Evolutionary conservation across 2,329 filamentous ascomycete genomes (phyloP).

Genomic region (Fusarium camptoceras): DNA sequence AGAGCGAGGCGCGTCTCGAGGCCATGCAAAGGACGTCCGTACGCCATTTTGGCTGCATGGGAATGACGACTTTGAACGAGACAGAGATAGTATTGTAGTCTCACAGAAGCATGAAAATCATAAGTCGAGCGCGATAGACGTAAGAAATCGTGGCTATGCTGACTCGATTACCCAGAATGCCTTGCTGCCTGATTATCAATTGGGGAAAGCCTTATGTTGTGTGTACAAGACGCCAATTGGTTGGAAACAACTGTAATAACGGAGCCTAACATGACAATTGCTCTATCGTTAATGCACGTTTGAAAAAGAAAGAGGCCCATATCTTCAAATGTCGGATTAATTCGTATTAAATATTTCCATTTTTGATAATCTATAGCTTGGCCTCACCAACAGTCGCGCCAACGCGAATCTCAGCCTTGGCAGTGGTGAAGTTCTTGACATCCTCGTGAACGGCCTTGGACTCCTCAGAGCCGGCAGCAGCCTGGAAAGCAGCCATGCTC

Average conservation of each 20-base stretch:
- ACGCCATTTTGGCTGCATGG: background rate
- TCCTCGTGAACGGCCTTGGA: slow-evolving; percentile 5
- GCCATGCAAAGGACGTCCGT: background rate
- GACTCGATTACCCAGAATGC: background rate
- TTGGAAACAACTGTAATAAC: fast-evolving
- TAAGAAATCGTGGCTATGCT: background rate
- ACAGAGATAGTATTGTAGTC: too few relatives aligned
- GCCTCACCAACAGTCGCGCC: background rate
- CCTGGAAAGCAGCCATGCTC: slow-evolving; percentile 20
- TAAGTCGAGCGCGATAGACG: too few relatives aligned
- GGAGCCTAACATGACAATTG: too few relatives aligned
- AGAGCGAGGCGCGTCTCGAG: background rate
- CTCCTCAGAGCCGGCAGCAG: background rate
- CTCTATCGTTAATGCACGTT: fast-evolving
- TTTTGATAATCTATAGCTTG: background rate
- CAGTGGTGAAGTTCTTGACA: slow-evolving; percentile 23
- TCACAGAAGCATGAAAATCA: too few relatives aligned
- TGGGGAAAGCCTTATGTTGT: background rate
- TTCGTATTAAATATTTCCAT: too few relatives aligned
- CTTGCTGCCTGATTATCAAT: background rate
- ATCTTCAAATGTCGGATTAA: too few relatives aligned
- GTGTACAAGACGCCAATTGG: background rate
- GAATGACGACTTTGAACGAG: too few relatives aligned
- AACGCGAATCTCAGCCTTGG: background rate
- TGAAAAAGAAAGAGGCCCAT: too few relatives aligned